Conservation (phyloP, 495 filamentous ascomycete species). For the Glarea lozoyensis region DNA sequence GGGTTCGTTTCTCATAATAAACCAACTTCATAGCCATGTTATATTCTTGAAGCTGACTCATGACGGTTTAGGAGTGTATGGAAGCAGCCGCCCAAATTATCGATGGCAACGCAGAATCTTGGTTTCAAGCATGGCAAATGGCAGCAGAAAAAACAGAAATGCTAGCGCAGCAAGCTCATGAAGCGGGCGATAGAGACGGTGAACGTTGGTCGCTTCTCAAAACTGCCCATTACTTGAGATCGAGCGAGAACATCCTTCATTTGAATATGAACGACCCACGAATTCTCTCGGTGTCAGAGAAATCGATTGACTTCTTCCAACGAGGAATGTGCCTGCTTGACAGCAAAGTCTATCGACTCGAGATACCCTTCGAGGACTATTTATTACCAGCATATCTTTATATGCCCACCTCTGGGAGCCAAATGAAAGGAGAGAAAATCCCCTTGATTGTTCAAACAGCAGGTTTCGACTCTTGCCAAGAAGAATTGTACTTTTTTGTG, state of each 20-base stretch:
- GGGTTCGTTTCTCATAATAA: no score
- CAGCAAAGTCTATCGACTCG: constrained; percentile 6
- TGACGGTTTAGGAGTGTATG: no score
- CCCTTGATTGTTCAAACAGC: constrained; percentile 31
- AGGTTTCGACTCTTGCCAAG: constrained; percentile 35
- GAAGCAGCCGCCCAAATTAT: constrained; percentile 30
- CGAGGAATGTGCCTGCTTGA: constrained; percentile 19
- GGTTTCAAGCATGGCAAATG: constrained; percentile 28
- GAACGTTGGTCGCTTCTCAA: constrained; percentile 29
- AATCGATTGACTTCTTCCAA: constrained; percentile 16
- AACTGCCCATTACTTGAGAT: constrained; percentile 33
- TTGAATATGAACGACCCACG: constrained; percentile 12
- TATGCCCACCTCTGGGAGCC: constrained; percentile 20
- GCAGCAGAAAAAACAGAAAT: constrained; percentile 23
- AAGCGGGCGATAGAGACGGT: constrained; percentile 14
- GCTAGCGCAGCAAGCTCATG: constrained; percentile 24
- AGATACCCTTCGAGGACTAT: constrained; percentile 34
- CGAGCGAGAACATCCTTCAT: constrained; percentile 25
- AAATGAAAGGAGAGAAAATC: constrained; percentile 22
- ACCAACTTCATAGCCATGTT: no score
- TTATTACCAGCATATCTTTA: constrained; percentile 33
- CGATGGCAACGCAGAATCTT: constrained; percentile 29
- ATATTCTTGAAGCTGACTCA: no score
- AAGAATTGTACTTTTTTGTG: constrained; percentile 36
- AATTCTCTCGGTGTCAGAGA: constrained; percentile 15